Conservation (phyloP, 2,329 filamentous ascomycete genomes). For the Pseudocercospora vitis region DNA sequence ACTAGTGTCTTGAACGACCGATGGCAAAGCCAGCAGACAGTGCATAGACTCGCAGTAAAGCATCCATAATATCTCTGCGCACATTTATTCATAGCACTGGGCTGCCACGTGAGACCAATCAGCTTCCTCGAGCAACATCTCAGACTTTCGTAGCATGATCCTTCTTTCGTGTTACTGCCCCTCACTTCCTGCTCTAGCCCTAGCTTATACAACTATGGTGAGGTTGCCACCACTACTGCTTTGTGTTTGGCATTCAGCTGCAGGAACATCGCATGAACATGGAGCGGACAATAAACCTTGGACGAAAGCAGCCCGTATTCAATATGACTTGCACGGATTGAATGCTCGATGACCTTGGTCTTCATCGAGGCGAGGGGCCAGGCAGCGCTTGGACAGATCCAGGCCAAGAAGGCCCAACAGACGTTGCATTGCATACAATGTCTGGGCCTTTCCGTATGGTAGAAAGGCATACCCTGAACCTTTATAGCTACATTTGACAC, state of each 20-base stretch:
- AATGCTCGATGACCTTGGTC: neutral
- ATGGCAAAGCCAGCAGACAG: neutral
- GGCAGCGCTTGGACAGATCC: neutral
- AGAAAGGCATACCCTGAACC: neutral
- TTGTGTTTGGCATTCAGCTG: neutral
- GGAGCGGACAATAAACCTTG: constrained; percentile 4
- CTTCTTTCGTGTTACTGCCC: neutral
- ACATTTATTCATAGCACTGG: neutral
- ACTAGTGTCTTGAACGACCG: too few species aligned
- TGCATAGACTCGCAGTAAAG: neutral
- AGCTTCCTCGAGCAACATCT: neutral
- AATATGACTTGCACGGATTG: too few species aligned
- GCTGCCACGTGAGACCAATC: constrained; percentile 1
- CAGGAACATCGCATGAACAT: constrained; percentile 5
- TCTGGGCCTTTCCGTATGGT: neutral
- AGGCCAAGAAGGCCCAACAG: neutral
- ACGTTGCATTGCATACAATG: neutral
- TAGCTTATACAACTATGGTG: constrained; percentile 3
- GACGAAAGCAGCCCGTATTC: neutral
- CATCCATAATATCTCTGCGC: neutral
- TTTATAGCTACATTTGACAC: neutral
- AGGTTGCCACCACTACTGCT: neutral
- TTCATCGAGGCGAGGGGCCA: neutral
- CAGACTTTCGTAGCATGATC: neutral
- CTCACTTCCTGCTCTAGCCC: neutral